A percentile compares a stretch with the other conserved stretches of the same genome.
Evolutionary conservation across 116 monocot genomes (phyloP).

Genomic region (Zostera marina): DNA sequence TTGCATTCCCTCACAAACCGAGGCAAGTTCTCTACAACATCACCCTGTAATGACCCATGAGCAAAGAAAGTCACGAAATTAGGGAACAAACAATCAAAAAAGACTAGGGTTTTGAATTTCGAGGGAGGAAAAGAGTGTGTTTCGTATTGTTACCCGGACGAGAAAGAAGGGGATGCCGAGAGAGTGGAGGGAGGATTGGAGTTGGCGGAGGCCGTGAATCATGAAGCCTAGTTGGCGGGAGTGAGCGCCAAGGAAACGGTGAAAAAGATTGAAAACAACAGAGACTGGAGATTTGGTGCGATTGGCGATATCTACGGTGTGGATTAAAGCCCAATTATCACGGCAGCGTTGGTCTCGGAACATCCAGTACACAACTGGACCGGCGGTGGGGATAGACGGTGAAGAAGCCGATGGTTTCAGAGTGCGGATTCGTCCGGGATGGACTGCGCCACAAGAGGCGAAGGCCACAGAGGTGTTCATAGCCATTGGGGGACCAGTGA

Average conservation of each 20-base stretch:
- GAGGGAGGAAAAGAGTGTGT: neutral
- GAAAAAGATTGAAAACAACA: constrained; percentile 76
- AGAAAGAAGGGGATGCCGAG: constrained; percentile 72
- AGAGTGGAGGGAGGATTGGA: constrained; percentile 16
- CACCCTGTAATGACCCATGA: constrained; percentile 16
- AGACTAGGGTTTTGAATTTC: neutral
- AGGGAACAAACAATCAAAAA: neutral
- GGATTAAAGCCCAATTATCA: constrained; percentile 91
- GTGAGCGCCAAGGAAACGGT: constrained; percentile 67
- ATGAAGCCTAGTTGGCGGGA: constrained; percentile 85
- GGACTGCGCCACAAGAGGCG: neutral
- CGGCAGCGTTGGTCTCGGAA: constrained; percentile 78
- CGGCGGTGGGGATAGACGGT: constrained; percentile 6
- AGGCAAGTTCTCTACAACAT: constrained; percentile 46
- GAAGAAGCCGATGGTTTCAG: neutral
- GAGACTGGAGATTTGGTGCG: constrained; percentile 38
- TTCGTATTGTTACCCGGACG: constrained; percentile 10
- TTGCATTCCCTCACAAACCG: constrained; percentile 24
- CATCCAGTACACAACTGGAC: constrained; percentile 94
- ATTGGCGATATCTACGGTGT: constrained; percentile 62
- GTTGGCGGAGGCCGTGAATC: constrained; percentile 64
- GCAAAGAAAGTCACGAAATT: neutral
- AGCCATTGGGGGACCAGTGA: neutral
- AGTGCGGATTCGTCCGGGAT: neutral
- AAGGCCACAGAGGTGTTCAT: neutral